phyloP scores from a whole-genome alignment of 1,284 basidiomycete species.

The Cystobasidium slooffiae region DNA sequence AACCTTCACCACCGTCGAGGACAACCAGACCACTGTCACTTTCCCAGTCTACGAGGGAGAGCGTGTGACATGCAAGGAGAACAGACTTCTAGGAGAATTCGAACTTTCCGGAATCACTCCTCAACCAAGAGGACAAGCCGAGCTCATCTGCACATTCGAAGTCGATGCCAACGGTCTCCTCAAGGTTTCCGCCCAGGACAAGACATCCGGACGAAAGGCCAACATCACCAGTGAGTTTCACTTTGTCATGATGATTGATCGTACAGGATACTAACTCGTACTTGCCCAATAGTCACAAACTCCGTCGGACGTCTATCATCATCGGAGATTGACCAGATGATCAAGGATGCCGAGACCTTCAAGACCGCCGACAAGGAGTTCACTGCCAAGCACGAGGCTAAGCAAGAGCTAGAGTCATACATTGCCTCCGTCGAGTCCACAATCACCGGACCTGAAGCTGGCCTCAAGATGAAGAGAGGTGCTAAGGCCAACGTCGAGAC shows the following conservation, averaged over 20 bases:
- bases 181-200: constrained; percentile 93
- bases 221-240: constrained; percentile 71
- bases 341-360: constrained; percentile 95
- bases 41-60: constrained; percentile 99
- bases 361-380: constrained; percentile 96
- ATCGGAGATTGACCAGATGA: constrained; percentile 96
- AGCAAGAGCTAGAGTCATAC: constrained; percentile 93
- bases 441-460: constrained; percentile 90
- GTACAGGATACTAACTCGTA: constrained; percentile 25
- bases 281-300: constrained; percentile 76
- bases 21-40: constrained; percentile 90
- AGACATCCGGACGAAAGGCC: constrained; percentile 92
- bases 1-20: constrained; percentile 95
- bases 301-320: constrained; percentile 93
- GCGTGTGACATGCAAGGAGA: constrained; percentile 95
- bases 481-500: constrained; percentile 89
- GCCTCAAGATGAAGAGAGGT: constrained; percentile 95
- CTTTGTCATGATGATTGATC: not conserved
- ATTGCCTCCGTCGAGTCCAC: constrained; percentile 91
- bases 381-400: constrained; percentile 92
- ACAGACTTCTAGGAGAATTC: constrained; percentile 94
- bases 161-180: constrained; percentile 95
- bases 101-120: constrained; percentile 96
- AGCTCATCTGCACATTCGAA: constrained; percentile 90
- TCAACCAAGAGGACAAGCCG: constrained; percentile 93